phyloP scores from a whole-genome alignment of 768 basidiomycete species.

The Sporobolomyces roseus region DNA sequence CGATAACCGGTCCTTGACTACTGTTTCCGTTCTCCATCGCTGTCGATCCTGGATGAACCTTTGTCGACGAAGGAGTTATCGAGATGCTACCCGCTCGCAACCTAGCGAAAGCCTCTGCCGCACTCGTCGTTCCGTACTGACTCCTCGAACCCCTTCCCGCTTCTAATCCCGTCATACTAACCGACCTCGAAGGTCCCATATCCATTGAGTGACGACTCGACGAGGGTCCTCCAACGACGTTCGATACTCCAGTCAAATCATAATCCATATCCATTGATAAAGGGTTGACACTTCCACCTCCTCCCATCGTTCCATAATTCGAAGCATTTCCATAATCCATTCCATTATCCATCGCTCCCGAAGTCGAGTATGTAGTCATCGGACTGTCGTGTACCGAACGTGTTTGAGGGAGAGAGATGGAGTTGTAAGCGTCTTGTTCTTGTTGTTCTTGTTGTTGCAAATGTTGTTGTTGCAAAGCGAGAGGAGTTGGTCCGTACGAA shows the following conservation, averaged over 20 bases:
- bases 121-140: constrained; percentile 14
- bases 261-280: constrained; percentile 16
- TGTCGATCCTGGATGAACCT: background rate
- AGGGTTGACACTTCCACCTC: constrained; percentile 13
- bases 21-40: background rate
- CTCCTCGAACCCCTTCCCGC: background rate
- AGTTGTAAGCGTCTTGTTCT: background rate
- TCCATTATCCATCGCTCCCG: background rate
- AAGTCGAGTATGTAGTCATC: constrained; percentile 7
- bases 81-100: constrained; percentile 18
- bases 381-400: constrained; percentile 10
- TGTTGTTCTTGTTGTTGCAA: constrained; percentile 14
- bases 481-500: background rate
- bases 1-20: background rate
- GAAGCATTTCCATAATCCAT: constrained; percentile 5
- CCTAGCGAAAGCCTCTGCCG: constrained; percentile 21
- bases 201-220: background rate
- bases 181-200: background rate
- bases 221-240: constrained; percentile 1
- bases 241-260: background rate
- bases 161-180: constrained; percentile 13
- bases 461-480: constrained; percentile 1
- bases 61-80: constrained; percentile 21
- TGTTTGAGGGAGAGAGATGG: background rate
- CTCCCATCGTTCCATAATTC: constrained; percentile 10